These are phyloP conservation scores for Arthroderma sp. DNA, from an alignment of 2,329 filamentous ascomycete genomes.

Conservation along the genomic window DNA sequence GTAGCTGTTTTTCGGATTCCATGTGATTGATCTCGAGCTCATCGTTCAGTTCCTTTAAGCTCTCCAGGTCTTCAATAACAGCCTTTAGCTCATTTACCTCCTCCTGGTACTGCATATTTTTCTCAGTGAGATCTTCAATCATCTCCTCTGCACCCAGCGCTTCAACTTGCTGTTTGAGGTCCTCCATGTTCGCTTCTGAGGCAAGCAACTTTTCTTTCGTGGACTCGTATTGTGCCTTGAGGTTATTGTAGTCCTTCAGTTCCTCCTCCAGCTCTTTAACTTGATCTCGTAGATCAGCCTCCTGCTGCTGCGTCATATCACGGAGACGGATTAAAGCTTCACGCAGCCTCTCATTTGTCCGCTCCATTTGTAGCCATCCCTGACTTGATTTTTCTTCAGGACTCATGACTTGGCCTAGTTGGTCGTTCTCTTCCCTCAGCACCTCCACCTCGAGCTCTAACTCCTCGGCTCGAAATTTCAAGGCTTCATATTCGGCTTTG, in stretches of 20 bases:
- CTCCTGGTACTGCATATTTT: slow-evolving; percentile 72
- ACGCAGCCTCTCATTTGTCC: slow-evolving; percentile 73
- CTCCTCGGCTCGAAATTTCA: slow-evolving; percentile 69
- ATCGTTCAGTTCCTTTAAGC: slow-evolving; percentile 81
- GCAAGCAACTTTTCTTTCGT: slow-evolving; percentile 61
- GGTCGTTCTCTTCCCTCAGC: slow-evolving; percentile 71
- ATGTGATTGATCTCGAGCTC: slow-evolving; percentile 89
- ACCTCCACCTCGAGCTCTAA: slow-evolving; percentile 80
- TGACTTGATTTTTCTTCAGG: slow-evolving; percentile 76
- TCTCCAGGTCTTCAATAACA: slow-evolving; percentile 77
- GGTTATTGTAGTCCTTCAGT: slow-evolving; percentile 51
- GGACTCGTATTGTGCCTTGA: slow-evolving; percentile 58
- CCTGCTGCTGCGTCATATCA: slow-evolving; percentile 76
- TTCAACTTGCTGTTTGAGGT: slow-evolving; percentile 83
- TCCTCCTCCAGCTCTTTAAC: slow-evolving; percentile 64
- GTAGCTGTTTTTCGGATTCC: slow-evolving; percentile 85
- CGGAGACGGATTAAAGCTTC: slow-evolving; percentile 74
- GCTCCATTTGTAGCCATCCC: slow-evolving; percentile 84
- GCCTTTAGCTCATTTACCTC: slow-evolving; percentile 71
- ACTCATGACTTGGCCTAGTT: slow-evolving; percentile 72
- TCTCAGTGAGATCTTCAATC: slow-evolving; percentile 81
- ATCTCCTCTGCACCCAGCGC: slow-evolving; percentile 82
- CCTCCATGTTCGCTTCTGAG: slow-evolving; percentile 64
- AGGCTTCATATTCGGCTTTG: slow-evolving; percentile 64
- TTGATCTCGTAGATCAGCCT: slow-evolving; percentile 64